Base-by-base conservation (phyloP, 192 early-diverging fungal species). In the Backusella tarrabulga region DNA sequence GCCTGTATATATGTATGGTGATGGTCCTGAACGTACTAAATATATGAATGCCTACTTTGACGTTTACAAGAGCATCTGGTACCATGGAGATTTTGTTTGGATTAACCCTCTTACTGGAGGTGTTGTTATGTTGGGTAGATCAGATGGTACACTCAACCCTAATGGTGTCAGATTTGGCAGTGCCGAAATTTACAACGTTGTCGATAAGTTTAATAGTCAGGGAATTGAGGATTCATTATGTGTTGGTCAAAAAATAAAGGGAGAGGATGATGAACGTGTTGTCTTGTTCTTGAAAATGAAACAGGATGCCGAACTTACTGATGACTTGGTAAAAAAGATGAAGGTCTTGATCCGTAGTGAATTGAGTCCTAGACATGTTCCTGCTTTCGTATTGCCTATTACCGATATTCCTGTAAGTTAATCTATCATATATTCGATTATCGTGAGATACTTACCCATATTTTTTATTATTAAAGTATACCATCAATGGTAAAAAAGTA, bases 401-500 rank as follows among this genome's bases (percentile, higher is more conserved):
- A 76, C 80, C 6, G 93, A 94, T 67, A 97, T 99, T 81, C 98
- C 98, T 46, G 88, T 90, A 88, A 85, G 83, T 26, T 34, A 9
- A 69, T 1, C n/a, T n/a, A 72, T n/a, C 21, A 46, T n/a, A 40
- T 34, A 34, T 12, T 1, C 23, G 15, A 38, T 54, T 9, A 63
- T 63, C 4, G 12, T 12, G 56, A 26, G 5, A 23, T 71, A 21
- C 44, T 40, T 74, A 35, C 23, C 71, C 40, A 54, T 66, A 56
- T 9, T 32, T 72, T 63, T 63, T 63, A 26, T 29, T 63, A 26
- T 56, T 77, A 35, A 70, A 90, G 87, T 94, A 98, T 85, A 99
- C 98, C 1, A 87, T 95, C 73, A 98, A 95, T 67, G 97, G 98
- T 46, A 99, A 99, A 78, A 98, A 98, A 84, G 96, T 98, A 12